A percentile compares a stretch with the other conserved stretches of the same genome.
phyloP scores from a whole-genome alignment of 140 eudicot genomes.

The Cichorium intybus region DNA sequence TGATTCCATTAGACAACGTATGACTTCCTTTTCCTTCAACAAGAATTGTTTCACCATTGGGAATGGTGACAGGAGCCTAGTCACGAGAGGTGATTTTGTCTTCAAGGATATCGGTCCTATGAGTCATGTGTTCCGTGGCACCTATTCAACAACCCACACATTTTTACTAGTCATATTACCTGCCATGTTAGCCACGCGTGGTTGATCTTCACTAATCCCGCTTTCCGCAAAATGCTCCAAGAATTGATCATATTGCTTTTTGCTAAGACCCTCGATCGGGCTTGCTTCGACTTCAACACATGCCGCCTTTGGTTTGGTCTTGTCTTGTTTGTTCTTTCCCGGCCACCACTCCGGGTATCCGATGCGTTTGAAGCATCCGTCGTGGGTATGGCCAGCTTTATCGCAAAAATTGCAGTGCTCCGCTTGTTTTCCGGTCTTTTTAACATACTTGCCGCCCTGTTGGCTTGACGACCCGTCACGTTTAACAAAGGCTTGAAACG shows the following conservation, averaged over 20 bases:
- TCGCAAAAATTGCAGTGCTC: neutral
- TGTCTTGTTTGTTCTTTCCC: neutral
- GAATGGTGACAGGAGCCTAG: neutral
- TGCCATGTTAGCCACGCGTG: too few relatives aligned
- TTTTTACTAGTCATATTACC: too few relatives aligned
- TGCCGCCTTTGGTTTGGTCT: neutral
- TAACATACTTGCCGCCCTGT: neutral
- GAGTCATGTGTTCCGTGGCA: neutral
- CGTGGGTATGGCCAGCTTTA: neutral
- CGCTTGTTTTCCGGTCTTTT: neutral
- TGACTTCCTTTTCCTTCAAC: too few relatives aligned
- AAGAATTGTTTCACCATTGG: neutral
- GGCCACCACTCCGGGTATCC: neutral
- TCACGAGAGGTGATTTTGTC: neutral
- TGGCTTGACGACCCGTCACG: too few relatives aligned
- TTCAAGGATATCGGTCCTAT: neutral
- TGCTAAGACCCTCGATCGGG: neutral
- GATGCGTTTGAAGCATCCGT: neutral
- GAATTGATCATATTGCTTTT: neutral
- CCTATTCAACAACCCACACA: too few relatives aligned
- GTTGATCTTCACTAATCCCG: too few relatives aligned
- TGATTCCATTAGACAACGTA: neutral
- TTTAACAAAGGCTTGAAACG: neutral
- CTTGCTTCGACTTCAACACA: too few relatives aligned
- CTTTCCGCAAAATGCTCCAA: neutral